A percentile compares a stretch with the other conserved stretches of the same genome.
Conservation (phyloP, 2,329 filamentous ascomycete species). For the Aureobasidium vineae region DNA sequence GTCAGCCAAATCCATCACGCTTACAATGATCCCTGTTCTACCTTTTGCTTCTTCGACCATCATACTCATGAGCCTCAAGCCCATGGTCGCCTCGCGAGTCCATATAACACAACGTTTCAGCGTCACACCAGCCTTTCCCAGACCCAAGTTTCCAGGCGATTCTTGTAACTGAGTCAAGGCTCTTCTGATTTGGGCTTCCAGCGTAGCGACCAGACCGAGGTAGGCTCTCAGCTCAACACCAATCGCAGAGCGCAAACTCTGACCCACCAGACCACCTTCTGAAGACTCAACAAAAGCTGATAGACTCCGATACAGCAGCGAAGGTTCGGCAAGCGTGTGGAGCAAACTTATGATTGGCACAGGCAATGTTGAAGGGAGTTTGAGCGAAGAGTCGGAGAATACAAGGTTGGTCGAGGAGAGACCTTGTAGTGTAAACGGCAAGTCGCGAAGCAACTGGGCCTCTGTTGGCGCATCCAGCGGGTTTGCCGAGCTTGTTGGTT, state of each 20-base stretch:
- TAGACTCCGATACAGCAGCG: conserved; percentile 81
- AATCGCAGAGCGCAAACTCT: conserved; percentile 87
- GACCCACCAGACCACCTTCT: conserved; percentile 80
- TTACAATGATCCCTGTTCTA: conserved; percentile 39
- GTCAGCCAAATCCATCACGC: background rate
- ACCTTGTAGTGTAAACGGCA: conserved; percentile 91
- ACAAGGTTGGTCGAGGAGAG: conserved; percentile 81
- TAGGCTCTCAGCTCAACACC: conserved; percentile 84
- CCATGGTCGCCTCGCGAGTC: conserved; percentile 97
- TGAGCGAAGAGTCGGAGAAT: conserved; percentile 69
- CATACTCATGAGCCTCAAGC: conserved; percentile 84
- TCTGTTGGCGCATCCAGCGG: conserved; percentile 38
- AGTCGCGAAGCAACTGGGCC: conserved; percentile 57
- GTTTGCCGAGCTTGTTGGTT: background rate
- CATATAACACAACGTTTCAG: conserved; percentile 94
- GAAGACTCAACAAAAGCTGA: conserved; percentile 77
- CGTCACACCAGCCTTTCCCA: conserved; percentile 86
- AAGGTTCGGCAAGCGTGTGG: conserved; percentile 87
- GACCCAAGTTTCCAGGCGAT: conserved; percentile 61
- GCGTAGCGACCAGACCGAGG: conserved; percentile 80
- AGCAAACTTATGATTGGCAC: conserved; percentile 82
- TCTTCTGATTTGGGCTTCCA: conserved; percentile 87
- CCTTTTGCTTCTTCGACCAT: conserved; percentile 89
- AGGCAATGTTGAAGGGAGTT: conserved; percentile 74
- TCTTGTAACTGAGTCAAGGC: conserved; percentile 71